Conservation (phyloP, 2,329 filamentous ascomycete genomes). For the Cladosporium sp. region DNA sequence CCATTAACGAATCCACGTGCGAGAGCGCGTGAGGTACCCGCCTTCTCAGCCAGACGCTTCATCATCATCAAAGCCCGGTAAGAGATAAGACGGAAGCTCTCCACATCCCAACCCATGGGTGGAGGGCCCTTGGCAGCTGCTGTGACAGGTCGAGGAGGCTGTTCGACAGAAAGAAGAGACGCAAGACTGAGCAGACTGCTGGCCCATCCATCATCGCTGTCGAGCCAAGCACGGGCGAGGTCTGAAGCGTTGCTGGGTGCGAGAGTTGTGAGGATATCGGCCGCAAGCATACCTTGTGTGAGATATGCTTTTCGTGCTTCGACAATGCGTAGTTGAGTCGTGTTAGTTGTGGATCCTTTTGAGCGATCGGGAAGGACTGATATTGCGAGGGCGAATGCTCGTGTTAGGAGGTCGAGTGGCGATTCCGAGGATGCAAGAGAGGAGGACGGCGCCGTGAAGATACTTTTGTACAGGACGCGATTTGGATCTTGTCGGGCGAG, state of each 20-base stretch:
- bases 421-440: constrained; percentile 40
- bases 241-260: constrained; percentile 49
- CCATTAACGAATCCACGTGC: constrained; percentile 28
- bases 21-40: constrained; percentile 26
- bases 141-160: constrained; percentile 30
- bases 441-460: constrained; percentile 66
- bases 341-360: constrained; percentile 50
- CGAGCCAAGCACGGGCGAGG: constrained; percentile 77
- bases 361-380: constrained; percentile 77
- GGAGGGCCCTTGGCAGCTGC: constrained; percentile 22
- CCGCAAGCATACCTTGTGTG: constrained; percentile 88
- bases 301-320: constrained; percentile 84
- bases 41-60: constrained; percentile 48
- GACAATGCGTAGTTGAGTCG: constrained; percentile 60
- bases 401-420: constrained; percentile 78
- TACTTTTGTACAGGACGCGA: constrained; percentile 74
- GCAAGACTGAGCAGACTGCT: constrained; percentile 75
- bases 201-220: constrained; percentile 79
- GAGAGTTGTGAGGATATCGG: constrained; percentile 80
- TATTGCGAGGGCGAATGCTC: constrained; percentile 82
- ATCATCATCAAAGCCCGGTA: constrained; percentile 50
- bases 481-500: constrained; percentile 93
- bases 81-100: constrained; percentile 38
- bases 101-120: constrained; percentile 33
- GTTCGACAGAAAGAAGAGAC: constrained; percentile 67